Evolutionary conservation across 1,284 basidiomycete genomes (phyloP).

Genomic region (Cystobasidium sp.): DNA sequence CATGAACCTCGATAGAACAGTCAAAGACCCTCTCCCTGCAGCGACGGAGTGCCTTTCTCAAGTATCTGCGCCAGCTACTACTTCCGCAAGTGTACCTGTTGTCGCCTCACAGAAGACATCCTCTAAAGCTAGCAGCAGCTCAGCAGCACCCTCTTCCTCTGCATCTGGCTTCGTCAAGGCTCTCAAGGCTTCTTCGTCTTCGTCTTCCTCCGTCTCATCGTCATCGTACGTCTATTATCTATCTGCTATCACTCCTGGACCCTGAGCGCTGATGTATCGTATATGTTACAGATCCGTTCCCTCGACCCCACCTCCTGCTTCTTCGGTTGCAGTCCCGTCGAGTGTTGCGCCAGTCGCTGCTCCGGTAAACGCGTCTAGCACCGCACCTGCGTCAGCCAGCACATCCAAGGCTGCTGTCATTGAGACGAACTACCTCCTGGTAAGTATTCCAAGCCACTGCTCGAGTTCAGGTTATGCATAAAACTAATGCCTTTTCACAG

Average conservation of each 20-base stretch:
- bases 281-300: not conserved
- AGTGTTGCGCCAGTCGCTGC: constrained; percentile 11
- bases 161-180: constrained; percentile 35
- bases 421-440: constrained; percentile 32
- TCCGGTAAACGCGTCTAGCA: constrained; percentile 1
- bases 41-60: constrained; percentile 40
- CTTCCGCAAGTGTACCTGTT: constrained; percentile 12
- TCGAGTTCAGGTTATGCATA: not conserved
- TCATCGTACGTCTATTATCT: not conserved
- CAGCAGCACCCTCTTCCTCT: constrained; percentile 20
- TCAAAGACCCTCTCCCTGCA: constrained; percentile 45
- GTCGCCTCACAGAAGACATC: not conserved
- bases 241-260: not conserved
- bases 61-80: constrained; percentile 26
- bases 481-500: constrained; percentile 2
- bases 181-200: constrained; percentile 29
- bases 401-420: constrained; percentile 25
- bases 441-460: not conserved
- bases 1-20: constrained; percentile 46
- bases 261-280: not conserved
- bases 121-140: not conserved
- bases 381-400: constrained; percentile 1
- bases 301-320: constrained; percentile 23
- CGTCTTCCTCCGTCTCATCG: not conserved
- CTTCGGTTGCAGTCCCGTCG: not conserved